A percentile compares a stretch with the other conserved stretches of the same genome.
Conservation (phyloP, 2,329 filamentous ascomycete genomes). For the Neofusicoccum laricinum region DNA sequence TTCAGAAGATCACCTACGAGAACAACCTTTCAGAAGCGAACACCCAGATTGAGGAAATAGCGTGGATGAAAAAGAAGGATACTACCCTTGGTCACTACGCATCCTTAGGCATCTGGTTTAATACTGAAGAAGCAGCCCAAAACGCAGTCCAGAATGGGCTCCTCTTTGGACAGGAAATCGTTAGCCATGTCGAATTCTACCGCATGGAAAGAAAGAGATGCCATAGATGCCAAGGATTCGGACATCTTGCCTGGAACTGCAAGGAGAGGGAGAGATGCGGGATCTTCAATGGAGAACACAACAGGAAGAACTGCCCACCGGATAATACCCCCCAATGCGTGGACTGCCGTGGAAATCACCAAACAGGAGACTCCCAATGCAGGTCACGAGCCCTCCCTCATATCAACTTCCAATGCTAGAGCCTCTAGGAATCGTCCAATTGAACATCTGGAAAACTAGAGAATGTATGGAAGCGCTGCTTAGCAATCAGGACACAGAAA, state of each 20-base stretch:
- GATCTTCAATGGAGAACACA: background rate
- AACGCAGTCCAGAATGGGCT: background rate
- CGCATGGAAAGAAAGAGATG: background rate
- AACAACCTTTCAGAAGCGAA: background rate
- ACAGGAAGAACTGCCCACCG: background rate
- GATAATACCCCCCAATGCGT: background rate
- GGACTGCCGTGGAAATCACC: background rate
- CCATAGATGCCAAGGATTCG: background rate
- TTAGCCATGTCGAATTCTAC: background rate
- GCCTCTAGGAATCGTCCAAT: background rate
- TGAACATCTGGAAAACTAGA: background rate
- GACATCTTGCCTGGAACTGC: background rate
- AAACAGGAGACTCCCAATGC: background rate
- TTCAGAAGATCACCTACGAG: background rate
- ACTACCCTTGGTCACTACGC: background rate
- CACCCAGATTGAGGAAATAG: background rate
- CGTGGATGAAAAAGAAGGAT: background rate
- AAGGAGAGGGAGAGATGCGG: background rate
- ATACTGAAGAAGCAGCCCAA: background rate
- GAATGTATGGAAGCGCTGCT: background rate
- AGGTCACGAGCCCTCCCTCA: background rate
- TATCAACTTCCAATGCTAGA: background rate
- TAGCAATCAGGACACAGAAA: background rate
- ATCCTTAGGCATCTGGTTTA: background rate
- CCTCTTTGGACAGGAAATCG: background rate